These are phyloP conservation scores for Cystoderma amianthinum DNA, from an alignment of 768 basidiomycete species.

Conservation along the genomic window DNA sequence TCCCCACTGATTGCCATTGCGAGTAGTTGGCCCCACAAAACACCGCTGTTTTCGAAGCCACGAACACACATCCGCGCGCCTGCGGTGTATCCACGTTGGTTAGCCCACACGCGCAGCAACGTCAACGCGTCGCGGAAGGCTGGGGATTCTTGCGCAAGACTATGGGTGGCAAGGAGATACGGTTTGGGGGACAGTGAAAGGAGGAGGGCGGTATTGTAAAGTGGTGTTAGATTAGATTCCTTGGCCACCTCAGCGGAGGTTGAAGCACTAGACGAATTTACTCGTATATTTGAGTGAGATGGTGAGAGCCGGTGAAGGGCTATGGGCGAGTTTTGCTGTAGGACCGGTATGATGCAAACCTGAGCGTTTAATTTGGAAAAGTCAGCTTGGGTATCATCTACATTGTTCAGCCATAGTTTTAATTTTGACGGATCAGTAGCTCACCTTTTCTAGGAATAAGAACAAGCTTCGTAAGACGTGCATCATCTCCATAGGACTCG, in stretches of 20 bases:
- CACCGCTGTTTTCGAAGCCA: slow-evolving; percentile 65
- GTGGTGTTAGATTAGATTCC: slow-evolving; percentile 51
- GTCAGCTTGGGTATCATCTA: slow-evolving; percentile 47
- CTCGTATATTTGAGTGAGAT: slow-evolving; percentile 51
- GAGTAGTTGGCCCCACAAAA: slow-evolving; percentile 64
- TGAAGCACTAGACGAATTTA: slow-evolving; percentile 11
- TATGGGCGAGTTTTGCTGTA: slow-evolving; percentile 56
- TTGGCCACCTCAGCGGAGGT: slow-evolving; percentile 13
- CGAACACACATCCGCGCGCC: slow-evolving; percentile 49
- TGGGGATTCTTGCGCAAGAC: slow-evolving; percentile 46
- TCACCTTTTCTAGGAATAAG: slow-evolving; percentile 50
- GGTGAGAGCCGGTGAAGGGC: slow-evolving; percentile 67
- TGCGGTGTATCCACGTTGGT: slow-evolving; percentile 72
- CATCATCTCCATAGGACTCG: slow-evolving; percentile 50
- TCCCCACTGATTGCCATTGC: slow-evolving; percentile 63
- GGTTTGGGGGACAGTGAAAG: slow-evolving; percentile 37
- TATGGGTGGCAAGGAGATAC: slow-evolving; percentile 48
- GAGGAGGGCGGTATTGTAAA: slow-evolving; percentile 76
- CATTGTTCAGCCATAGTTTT: slow-evolving; percentile 13
- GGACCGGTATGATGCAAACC: slow-evolving; percentile 68
- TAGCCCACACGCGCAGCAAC: slow-evolving; percentile 85
- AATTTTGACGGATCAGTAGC: slow-evolving; percentile 12
- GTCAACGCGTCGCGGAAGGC: slow-evolving; percentile 70
- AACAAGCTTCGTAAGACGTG: slow-evolving; percentile 59
- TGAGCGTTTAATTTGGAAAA: slow-evolving; percentile 65